A percentile compares a stretch with the other conserved stretches of the same genome.
Conservation (phyloP, 1,284 basidiomycete species). For the Somion occarium region DNA sequence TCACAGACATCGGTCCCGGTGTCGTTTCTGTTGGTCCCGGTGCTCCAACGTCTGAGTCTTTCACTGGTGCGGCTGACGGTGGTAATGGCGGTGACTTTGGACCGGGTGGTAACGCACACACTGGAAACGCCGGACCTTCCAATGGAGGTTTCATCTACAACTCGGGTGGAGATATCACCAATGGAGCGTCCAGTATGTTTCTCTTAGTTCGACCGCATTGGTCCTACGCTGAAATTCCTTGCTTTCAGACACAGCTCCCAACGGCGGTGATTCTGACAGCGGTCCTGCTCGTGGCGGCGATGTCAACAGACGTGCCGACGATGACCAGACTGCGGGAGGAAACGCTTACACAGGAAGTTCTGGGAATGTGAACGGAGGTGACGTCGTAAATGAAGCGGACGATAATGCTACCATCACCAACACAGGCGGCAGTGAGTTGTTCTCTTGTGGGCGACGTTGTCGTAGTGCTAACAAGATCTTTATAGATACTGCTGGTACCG, state of each 20-base stretch:
- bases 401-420: slow-evolving; percentile 14
- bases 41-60: slow-evolving; percentile 10
- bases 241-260: slow-evolving; percentile 17
- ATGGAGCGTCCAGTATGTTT: slow-evolving; percentile 18
- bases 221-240: background rate
- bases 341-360: slow-evolving; percentile 14
- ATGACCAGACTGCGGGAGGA: slow-evolving; percentile 12
- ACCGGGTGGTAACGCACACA: slow-evolving; percentile 22
- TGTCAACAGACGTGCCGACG: slow-evolving; percentile 9
- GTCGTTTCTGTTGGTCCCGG: background rate
- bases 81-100: slow-evolving; percentile 19
- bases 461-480: background rate
- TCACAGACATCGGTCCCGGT: slow-evolving; percentile 16
- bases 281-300: slow-evolving; percentile 22
- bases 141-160: slow-evolving; percentile 20
- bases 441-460: background rate
- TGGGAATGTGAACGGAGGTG: slow-evolving; percentile 13
- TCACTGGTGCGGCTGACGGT: slow-evolving; percentile 19
- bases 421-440: slow-evolving; percentile 13
- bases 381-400: slow-evolving; percentile 10
- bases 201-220: background rate
- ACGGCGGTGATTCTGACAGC: slow-evolving; percentile 22
- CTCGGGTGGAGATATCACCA: slow-evolving; percentile 11
- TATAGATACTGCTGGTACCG: slow-evolving; percentile 13
- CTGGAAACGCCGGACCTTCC: slow-evolving; percentile 18